phyloP scores from a whole-genome alignment of 805 yeast genomes.

The Teunomyces funiuensis region DNA sequence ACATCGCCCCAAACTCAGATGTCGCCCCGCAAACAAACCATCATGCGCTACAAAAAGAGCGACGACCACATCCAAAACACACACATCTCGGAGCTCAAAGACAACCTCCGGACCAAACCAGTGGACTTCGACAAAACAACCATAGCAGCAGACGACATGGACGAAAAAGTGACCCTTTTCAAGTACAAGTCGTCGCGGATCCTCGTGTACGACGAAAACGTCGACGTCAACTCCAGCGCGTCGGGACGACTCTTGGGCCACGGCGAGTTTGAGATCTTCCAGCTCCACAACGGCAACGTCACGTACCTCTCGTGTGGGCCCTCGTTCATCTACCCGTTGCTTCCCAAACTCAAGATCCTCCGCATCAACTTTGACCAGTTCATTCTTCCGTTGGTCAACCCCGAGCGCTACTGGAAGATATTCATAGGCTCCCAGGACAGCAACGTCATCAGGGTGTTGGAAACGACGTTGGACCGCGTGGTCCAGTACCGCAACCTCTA shows the following conservation, averaged over 20 bases:
- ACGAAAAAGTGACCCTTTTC: slow-evolving; percentile 38
- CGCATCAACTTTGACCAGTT: slow-evolving; percentile 50
- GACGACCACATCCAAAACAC: slow-evolving; percentile 21
- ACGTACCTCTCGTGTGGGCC: slow-evolving; percentile 64
- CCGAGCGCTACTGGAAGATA: slow-evolving; percentile 72
- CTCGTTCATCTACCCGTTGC: slow-evolving; percentile 70
- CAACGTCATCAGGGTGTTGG: slow-evolving; percentile 26
- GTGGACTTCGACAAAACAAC: slow-evolving; percentile 9
- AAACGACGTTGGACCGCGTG: slow-evolving; percentile 37
- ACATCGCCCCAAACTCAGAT: slow-evolving; percentile 3
- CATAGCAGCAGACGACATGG: slow-evolving; percentile 25
- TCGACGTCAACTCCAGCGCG: slow-evolving; percentile 14
- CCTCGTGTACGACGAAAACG: slow-evolving; percentile 36
- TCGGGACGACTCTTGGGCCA: slow-evolving; percentile 56
- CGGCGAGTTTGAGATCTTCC: slow-evolving; percentile 60
- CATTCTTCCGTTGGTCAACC: slow-evolving; percentile 66
- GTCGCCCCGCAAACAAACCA: slow-evolving; percentile 41
- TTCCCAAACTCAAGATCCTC: slow-evolving; percentile 61
- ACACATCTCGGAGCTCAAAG: slow-evolving; percentile 27
- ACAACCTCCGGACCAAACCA: slow-evolving; percentile 17
- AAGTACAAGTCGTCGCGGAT: slow-evolving; percentile 31
- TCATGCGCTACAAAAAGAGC: slow-evolving; percentile 37
- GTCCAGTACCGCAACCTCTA: slow-evolving; percentile 45
- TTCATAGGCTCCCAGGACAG: slow-evolving; percentile 34
- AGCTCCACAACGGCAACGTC: slow-evolving; percentile 55